Evolutionary conservation across 495 filamentous ascomycete species (phyloP).

Genomic region (Penicillium macrosclerotiorum): DNA sequence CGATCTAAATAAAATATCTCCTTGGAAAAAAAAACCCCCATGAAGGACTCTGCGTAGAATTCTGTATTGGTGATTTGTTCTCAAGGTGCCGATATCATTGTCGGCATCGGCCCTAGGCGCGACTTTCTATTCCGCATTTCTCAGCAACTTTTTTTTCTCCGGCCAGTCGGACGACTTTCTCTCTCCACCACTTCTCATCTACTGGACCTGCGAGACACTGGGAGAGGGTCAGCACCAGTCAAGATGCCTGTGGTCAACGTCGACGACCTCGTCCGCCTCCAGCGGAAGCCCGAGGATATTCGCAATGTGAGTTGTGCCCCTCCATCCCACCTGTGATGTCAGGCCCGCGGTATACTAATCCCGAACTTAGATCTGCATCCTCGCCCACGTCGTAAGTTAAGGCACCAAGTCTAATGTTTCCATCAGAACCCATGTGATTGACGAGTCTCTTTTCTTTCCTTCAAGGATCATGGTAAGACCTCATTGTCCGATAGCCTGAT

Average conservation of each 20-base stretch:
- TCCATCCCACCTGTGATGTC: conserved; percentile 37
- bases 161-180: conserved; percentile 10
- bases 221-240: conserved; percentile 21
- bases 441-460: conserved; percentile 2
- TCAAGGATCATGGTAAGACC: conserved; percentile 92
- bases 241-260: conserved; percentile 86
- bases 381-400: conserved; percentile 85
- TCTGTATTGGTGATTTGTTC: background rate
- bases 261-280: conserved; percentile 81
- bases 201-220: conserved; percentile 5
- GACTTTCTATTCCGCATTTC: conserved; percentile 14
- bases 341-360: conserved; percentile 27
- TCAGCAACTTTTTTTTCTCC: conserved; percentile 29
- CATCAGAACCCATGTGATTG: background rate
- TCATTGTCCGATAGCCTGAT: conserved; percentile 95
- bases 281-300: conserved; percentile 79
- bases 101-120: conserved; percentile 1
- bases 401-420: background rate
- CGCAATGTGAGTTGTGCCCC: conserved; percentile 68
- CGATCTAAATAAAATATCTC: too few species aligned
- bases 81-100: background rate
- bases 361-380: conserved; percentile 82
- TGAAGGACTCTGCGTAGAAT: too few species aligned
- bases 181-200: conserved; percentile 16
- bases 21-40: too few species aligned